Percentiles rank a stretch among this genome's conserved stretches.
These are phyloP conservation scores for Patellifolia procumbens DNA, from an alignment of 179 eudicot species.

Conservation along the genomic window DNA sequence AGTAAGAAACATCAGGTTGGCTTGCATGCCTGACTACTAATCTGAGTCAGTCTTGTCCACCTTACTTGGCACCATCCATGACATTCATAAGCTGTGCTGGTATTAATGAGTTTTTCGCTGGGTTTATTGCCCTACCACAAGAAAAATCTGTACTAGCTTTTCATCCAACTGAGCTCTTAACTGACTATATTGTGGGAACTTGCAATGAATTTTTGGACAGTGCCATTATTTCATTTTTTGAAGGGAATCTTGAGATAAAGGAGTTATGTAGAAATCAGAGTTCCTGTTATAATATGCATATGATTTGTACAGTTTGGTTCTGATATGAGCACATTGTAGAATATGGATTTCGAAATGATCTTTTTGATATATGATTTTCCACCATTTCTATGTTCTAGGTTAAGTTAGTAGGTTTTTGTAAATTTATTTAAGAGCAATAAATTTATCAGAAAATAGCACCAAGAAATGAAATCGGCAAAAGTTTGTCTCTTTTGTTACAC, in stretches of 20 bases:
- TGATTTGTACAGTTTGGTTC: not conserved
- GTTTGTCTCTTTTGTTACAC: not conserved
- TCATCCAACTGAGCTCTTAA: too few species aligned
- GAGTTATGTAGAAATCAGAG: not conserved
- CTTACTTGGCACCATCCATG: not conserved
- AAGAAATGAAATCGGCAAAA: not conserved
- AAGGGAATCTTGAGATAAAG: not conserved
- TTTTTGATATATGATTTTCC: not conserved
- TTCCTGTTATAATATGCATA: not conserved
- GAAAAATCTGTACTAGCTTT: not conserved
- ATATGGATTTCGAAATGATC: not conserved
- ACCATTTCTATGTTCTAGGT: not conserved
- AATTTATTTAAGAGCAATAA: not conserved
- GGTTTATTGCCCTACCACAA: not conserved
- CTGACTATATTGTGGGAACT: not conserved
- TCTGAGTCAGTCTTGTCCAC: not conserved
- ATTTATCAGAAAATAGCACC: not conserved
- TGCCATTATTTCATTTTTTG: not conserved
- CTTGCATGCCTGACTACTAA: not conserved
- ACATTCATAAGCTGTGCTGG: not conserved
- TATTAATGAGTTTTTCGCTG: not conserved
- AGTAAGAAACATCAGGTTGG: not conserved
- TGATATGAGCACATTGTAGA: constrained; percentile 1
- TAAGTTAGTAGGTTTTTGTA: not conserved
- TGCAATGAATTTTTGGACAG: not conserved